phyloP scores from a whole-genome alignment of 352 stramenopile genomes.

The Phytopythium boreale region DNA sequence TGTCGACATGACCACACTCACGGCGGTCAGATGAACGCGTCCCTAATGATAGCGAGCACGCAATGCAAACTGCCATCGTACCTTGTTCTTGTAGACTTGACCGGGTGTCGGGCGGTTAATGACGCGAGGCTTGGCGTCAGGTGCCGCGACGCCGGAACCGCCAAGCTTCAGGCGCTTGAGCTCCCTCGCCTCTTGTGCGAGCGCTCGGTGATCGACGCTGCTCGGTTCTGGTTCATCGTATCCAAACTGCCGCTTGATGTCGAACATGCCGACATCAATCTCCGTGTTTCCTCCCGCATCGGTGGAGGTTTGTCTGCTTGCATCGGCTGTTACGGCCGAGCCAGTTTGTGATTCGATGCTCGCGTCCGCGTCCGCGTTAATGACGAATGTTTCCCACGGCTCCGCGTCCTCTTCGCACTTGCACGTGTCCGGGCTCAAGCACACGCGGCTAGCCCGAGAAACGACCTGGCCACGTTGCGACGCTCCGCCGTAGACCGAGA shows the following conservation, averaged over 20 bases:
- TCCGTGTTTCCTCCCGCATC: constrained; percentile 6
- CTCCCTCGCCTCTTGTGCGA: constrained; percentile 26
- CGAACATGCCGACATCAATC: constrained; percentile 45
- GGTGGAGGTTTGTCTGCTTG: background rate
- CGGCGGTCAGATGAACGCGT: background rate
- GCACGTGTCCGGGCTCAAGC: constrained; percentile 41
- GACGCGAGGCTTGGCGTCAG: background rate
- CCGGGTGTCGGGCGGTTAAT: constrained; percentile 1
- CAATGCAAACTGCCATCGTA: constrained; percentile 10
- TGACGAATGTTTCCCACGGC: constrained; percentile 54
- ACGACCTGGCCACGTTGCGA: background rate
- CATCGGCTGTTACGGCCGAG: background rate
- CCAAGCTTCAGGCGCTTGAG: constrained; percentile 13
- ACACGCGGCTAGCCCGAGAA: constrained; percentile 24
- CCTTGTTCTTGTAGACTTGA: constrained; percentile 42
- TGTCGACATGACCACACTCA: constrained; percentile 6
- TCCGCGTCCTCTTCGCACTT: constrained; percentile 39
- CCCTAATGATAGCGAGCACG: background rate
- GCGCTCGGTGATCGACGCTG: constrained; percentile 13
- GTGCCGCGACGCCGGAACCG: background rate
- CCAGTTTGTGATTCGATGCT: background rate
- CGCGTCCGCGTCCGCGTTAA: constrained; percentile 18
- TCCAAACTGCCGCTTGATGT: constrained; percentile 67
- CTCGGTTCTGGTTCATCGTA: constrained; percentile 31
- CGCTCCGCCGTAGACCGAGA: constrained; percentile 13